These are phyloP conservation scores for Coemansia sp. DNA, from an alignment of 192 early-diverging fungal species.

Conservation along the genomic window DNA sequence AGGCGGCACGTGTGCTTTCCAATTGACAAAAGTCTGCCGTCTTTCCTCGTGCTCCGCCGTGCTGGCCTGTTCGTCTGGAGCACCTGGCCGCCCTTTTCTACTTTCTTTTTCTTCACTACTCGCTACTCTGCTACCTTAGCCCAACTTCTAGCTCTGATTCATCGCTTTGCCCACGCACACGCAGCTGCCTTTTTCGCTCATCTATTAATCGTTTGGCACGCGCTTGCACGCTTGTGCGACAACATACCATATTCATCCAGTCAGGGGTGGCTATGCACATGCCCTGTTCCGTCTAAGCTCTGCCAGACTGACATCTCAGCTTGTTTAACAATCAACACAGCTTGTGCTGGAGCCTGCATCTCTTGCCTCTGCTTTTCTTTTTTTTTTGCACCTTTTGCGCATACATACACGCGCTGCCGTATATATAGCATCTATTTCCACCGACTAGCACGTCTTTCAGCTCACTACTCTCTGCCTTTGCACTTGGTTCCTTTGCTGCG, in stretches of 20 bases:
- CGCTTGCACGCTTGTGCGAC: neutral
- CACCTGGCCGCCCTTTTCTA: neutral
- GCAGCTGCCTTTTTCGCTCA: neutral
- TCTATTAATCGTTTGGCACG: neutral
- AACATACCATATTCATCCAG: neutral
- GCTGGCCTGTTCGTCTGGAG: neutral
- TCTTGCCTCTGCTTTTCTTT: slow-evolving; percentile 19
- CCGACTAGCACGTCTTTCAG: neutral
- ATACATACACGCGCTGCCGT: slow-evolving; percentile 11
- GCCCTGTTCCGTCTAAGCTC: slow-evolving; percentile 21
- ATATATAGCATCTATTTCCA: slow-evolving; percentile 3
- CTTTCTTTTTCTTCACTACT: slow-evolving; percentile 3
- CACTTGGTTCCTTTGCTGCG: neutral
- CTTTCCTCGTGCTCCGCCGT: slow-evolving; percentile 5
- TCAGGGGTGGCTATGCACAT: slow-evolving; percentile 19
- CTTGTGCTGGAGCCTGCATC: slow-evolving; percentile 4
- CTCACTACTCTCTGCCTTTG: slow-evolving; percentile 1
- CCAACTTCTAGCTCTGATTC: neutral
- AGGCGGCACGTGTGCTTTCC: neutral
- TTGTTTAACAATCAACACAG: slow-evolving; percentile 31
- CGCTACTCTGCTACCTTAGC: neutral
- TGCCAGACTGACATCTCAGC: slow-evolving; percentile 40
- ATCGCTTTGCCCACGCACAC: neutral
- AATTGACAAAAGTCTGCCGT: neutral
- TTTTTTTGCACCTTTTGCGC: neutral